Percentiles rank a stretch among this genome's conserved stretches.
phyloP scores from a whole-genome alignment of 1,284 basidiomycete species.

The Malassezia sp. region DNA sequence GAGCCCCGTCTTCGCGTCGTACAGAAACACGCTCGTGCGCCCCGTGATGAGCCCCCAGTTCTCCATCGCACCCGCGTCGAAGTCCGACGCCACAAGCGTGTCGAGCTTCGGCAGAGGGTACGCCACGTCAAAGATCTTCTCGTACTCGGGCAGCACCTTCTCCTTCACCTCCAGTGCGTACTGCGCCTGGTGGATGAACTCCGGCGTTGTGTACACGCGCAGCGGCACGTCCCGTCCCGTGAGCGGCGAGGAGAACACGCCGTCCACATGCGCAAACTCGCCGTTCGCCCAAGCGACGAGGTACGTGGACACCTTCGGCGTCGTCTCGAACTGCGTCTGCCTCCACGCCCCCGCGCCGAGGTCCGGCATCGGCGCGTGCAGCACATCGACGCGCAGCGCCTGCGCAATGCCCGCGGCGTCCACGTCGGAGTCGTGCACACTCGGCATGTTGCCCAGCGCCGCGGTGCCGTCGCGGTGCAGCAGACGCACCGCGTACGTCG shows the following conservation, averaged over 20 bases:
- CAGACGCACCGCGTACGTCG: constrained; percentile 67
- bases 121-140: constrained; percentile 71
- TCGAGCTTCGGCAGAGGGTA: constrained; percentile 70
- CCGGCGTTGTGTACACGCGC: constrained; percentile 66
- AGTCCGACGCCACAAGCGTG: constrained; percentile 52
- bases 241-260: constrained; percentile 65
- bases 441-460: constrained; percentile 65
- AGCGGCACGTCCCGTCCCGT: constrained; percentile 69
- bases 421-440: neutral
- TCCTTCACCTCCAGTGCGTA: constrained; percentile 74
- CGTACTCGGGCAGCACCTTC: constrained; percentile 73
- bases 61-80: constrained; percentile 86
- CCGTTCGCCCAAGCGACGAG: constrained; percentile 86
- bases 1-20: constrained; percentile 65
- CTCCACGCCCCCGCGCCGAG: constrained; percentile 46
- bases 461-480: constrained; percentile 61
- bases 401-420: constrained; percentile 7
- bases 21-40: constrained; percentile 65
- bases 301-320: constrained; percentile 66
- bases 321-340: constrained; percentile 29
- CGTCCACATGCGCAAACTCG: constrained; percentile 60
- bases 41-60: constrained; percentile 75
- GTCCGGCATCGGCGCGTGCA: constrained; percentile 55
- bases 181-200: constrained; percentile 64
- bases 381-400: constrained; percentile 50